phyloP scores from a whole-genome alignment of 208 protist genomes.

The Strigomonas galati region DNA sequence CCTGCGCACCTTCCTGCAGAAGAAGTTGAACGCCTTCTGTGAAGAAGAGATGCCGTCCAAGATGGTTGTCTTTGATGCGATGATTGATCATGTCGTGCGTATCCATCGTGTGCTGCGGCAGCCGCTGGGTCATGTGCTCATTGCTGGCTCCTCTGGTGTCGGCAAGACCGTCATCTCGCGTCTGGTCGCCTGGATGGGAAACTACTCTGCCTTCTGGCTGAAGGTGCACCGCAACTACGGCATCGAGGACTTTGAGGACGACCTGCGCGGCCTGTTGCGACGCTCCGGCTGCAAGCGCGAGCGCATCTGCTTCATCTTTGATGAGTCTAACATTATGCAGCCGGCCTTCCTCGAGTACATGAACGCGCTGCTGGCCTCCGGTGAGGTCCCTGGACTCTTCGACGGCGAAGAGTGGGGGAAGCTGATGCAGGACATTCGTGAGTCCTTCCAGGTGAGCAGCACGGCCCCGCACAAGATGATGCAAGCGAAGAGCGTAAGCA shows the following conservation, averaged over 20 bases:
- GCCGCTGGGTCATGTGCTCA: constrained; percentile 96
- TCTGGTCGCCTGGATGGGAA: constrained; percentile 98
- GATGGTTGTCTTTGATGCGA: constrained; percentile 98
- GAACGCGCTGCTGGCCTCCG: constrained; percentile 99
- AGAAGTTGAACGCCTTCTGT: constrained; percentile 90
- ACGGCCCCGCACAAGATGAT: constrained; percentile 12
- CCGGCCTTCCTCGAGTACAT: constrained; percentile 99
- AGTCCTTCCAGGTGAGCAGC: constrained; percentile 34
- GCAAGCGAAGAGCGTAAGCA: background rate
- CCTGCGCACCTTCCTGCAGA: constrained; percentile 90
- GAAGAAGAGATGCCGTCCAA: constrained; percentile 98
- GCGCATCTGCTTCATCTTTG: constrained; percentile 99
- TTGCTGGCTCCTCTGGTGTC: constrained; percentile 96
- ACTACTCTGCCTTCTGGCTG: constrained; percentile 95
- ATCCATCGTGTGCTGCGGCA: constrained; percentile 99
- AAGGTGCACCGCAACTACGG: constrained; percentile 97
- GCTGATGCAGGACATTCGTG: constrained; percentile 91
- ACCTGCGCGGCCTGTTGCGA: constrained; percentile 95
- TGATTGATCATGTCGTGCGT: constrained; percentile 98
- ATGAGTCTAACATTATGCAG: constrained; percentile 99
- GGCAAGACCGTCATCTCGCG: constrained; percentile 98
- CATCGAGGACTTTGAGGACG: constrained; percentile 97
- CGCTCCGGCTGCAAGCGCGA: constrained; percentile 95
- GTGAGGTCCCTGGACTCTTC: constrained; percentile 98
- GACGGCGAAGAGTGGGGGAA: constrained; percentile 97